These are phyloP conservation scores for Collybia sp. DNA, from an alignment of 768 basidiomycete genomes.

Conservation along the genomic window DNA sequence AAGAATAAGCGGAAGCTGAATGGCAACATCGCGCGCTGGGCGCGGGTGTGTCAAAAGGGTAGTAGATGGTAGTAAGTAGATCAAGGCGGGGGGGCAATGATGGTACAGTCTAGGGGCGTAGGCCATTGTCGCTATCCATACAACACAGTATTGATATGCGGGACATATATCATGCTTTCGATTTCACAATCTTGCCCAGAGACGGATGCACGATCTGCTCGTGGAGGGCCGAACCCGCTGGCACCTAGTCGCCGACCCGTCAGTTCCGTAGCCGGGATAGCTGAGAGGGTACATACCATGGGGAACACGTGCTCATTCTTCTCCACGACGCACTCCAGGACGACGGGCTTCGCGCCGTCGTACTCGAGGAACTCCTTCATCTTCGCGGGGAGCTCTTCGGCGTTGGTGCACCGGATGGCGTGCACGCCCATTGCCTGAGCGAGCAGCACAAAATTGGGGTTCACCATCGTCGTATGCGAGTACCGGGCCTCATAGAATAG, in stretches of 20 bases:
- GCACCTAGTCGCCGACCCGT: constrained; percentile 44
- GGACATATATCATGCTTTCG: constrained; percentile 8
- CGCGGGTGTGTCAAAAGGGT: too few species aligned
- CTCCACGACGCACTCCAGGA: constrained; percentile 89
- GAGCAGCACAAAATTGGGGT: constrained; percentile 91
- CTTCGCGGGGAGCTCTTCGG: constrained; percentile 81
- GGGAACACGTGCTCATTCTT: constrained; percentile 87
- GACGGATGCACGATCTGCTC: constrained; percentile 81
- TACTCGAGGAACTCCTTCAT: constrained; percentile 99
- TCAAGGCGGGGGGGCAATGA: constrained; percentile 23
- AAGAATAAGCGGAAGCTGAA: too few species aligned
- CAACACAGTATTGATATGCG: constrained; percentile 18
- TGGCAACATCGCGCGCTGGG: too few species aligned
- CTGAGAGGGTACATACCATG: constrained; percentile 51
- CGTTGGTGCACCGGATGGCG: constrained; percentile 69
- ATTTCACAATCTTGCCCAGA: constrained; percentile 20
- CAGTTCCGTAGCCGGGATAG: neutral
- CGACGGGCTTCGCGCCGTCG: constrained; percentile 77
- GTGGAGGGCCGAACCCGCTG: constrained; percentile 92
- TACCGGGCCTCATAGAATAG: constrained; percentile 97
- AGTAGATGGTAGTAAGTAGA: too few species aligned
- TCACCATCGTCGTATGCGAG: constrained; percentile 93
- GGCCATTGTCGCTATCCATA: constrained; percentile 90
- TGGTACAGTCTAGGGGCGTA: constrained; percentile 87
- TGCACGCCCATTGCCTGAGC: constrained; percentile 91